phyloP scores from a whole-genome alignment of 2,329 filamentous ascomycete species.

The Pseudocercospora macadamiae region DNA sequence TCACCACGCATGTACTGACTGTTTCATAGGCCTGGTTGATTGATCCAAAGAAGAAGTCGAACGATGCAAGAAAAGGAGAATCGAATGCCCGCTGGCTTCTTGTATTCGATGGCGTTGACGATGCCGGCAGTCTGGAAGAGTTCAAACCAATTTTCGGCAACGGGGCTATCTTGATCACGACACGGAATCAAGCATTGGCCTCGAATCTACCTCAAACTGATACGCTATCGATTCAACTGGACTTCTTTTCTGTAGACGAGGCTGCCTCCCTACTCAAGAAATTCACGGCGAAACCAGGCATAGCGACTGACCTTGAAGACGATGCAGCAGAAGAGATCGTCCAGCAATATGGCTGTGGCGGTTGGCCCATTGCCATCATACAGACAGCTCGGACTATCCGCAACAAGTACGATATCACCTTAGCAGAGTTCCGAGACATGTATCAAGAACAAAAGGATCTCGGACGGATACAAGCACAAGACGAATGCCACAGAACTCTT shows the following conservation, averaged over 20 bases:
- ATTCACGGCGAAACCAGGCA: not conserved
- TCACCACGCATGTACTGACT: no score
- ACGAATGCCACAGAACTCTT: not conserved
- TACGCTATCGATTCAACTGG: not conserved
- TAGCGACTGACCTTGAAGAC: not conserved
- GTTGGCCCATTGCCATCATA: constrained; percentile 13
- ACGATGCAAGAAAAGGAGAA: no score
- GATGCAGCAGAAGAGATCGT: constrained; percentile 3
- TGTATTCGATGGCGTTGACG: constrained; percentile 12
- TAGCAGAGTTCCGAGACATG: not conserved
- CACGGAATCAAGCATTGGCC: not conserved
- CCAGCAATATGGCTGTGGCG: not conserved
- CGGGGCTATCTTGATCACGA: constrained; percentile 13
- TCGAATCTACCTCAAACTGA: not conserved
- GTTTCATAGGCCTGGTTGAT: not conserved
- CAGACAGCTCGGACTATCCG: constrained; percentile 12
- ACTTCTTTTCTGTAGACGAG: not conserved
- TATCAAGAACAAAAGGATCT: not conserved
- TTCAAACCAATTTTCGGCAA: constrained; percentile 3
- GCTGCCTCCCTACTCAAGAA: not conserved
- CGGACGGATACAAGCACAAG: not conserved
- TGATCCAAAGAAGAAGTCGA: constrained; percentile 1
- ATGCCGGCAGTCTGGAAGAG: not conserved
- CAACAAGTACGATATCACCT: not conserved
- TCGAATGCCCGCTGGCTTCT: constrained; percentile 9